Evolutionary conservation across 2,329 filamentous ascomycete species (phyloP).

Genomic region (Trichoderma endophyticum): DNA sequence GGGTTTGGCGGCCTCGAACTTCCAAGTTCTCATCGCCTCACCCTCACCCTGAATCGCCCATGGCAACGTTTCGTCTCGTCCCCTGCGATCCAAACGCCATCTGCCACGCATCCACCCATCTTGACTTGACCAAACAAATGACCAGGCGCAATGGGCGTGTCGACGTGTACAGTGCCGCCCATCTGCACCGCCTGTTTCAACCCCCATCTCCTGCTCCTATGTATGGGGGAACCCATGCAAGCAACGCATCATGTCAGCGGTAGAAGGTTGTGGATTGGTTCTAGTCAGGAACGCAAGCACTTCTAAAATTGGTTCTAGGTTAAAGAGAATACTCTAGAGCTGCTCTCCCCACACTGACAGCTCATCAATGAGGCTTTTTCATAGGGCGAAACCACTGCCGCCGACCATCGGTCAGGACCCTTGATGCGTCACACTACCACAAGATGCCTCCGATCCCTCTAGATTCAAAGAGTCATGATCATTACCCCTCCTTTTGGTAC

Average conservation of each 20-base stretch:
- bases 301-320: constrained; percentile 14
- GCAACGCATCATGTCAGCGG: background rate
- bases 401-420: constrained; percentile 1
- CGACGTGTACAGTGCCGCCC: background rate
- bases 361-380: constrained; percentile 14
- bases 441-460: background rate
- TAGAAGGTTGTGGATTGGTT: constrained; percentile 3
- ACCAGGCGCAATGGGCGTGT: background rate
- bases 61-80: background rate
- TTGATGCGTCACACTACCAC: constrained; percentile 9
- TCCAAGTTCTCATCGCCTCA: constrained; percentile 19
- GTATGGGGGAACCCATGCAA: background rate
- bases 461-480: background rate
- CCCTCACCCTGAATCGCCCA: background rate
- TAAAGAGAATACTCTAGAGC: background rate
- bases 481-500: background rate
- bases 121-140: background rate
- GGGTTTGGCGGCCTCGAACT: constrained; percentile 13
- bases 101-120: constrained; percentile 5
- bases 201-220: background rate
- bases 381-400: background rate
- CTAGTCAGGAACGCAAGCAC: constrained; percentile 10
- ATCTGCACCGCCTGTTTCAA: constrained; percentile 6
- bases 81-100: constrained; percentile 13
- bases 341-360: constrained; percentile 12